phyloP scores from a whole-genome alignment of 2,329 filamentous ascomycete species.

The Botrytis squamosa region DNA sequence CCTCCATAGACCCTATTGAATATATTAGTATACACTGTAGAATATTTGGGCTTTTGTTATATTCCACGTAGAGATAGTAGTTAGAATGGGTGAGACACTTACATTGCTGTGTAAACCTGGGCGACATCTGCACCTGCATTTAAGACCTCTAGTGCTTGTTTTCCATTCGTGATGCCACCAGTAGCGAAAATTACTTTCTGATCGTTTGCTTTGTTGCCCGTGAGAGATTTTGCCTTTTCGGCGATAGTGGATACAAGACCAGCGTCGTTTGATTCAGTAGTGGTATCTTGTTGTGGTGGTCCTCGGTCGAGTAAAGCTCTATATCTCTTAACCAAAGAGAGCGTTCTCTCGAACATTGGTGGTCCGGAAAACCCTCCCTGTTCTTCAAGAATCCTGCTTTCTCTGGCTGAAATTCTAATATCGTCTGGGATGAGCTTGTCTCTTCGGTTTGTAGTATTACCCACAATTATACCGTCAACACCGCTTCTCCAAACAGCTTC shows the following conservation, averaged over 20 bases:
- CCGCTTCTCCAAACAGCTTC: slow-evolving; percentile 79
- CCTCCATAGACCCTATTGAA: slow-evolving; percentile 53
- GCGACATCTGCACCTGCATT: slow-evolving; percentile 88
- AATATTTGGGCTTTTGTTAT: background rate
- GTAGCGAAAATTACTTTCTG: slow-evolving; percentile 87
- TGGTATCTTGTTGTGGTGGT: slow-evolving; percentile 35
- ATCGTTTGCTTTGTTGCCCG: background rate
- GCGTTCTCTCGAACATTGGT: slow-evolving; percentile 77
- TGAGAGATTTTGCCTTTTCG: slow-evolving; percentile 37
- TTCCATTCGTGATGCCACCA: slow-evolving; percentile 86
- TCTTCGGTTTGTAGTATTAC: slow-evolving; percentile 90
- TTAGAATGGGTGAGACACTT: background rate
- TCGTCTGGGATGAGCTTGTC: slow-evolving; percentile 67
- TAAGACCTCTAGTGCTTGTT: slow-evolving; percentile 76
- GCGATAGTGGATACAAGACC: slow-evolving; percentile 40
- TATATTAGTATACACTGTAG: slow-evolving; percentile 18
- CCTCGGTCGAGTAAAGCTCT: slow-evolving; percentile 62
- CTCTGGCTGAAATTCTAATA: slow-evolving; percentile 61
- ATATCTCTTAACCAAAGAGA: slow-evolving; percentile 77
- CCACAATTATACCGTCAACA: slow-evolving; percentile 93
- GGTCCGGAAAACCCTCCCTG: slow-evolving; percentile 90
- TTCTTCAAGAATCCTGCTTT: slow-evolving; percentile 68
- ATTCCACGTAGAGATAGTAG: background rate
- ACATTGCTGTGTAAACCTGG: slow-evolving; percentile 81
- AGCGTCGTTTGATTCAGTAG: slow-evolving; percentile 29